phyloP scores from a whole-genome alignment of 345 rosid genomes.

The Gossypium longicalyx region DNA sequence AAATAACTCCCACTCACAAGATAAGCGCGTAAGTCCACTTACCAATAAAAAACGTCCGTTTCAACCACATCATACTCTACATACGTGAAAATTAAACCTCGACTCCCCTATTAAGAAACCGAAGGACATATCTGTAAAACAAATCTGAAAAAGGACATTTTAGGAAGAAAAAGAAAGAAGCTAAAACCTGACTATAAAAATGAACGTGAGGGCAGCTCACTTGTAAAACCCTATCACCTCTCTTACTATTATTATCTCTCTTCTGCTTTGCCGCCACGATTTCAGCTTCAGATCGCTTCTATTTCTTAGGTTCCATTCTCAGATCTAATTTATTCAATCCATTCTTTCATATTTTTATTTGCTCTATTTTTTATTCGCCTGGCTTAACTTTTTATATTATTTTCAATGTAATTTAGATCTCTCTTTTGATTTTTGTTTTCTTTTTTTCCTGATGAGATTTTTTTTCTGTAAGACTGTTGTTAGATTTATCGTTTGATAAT shows the following conservation, averaged over 20 bases:
- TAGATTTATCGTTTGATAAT: background rate
- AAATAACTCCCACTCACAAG: background rate
- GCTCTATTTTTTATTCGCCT: background rate
- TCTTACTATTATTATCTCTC: background rate
- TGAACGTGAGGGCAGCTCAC: background rate
- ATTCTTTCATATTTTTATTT: background rate
- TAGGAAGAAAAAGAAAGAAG: background rate
- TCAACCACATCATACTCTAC: background rate
- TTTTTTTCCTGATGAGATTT: background rate
- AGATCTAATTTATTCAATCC: background rate
- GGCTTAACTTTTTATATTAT: background rate
- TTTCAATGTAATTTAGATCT: background rate
- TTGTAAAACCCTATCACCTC: background rate
- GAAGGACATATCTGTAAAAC: background rate
- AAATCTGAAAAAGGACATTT: background rate
- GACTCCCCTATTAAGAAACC: background rate
- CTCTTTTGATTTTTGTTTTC: background rate
- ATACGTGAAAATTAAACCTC: background rate
- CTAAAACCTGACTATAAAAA: background rate
- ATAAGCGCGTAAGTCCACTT: background rate
- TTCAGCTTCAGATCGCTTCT: background rate
- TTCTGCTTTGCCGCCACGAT: background rate
- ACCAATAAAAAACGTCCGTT: background rate
- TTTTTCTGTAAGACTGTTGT: background rate
- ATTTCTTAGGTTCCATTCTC: background rate